A percentile compares a stretch with the other conserved stretches of the same genome.
Evolutionary conservation across 805 yeast genomes (phyloP).

Genomic region (Schwanniomyces pseudopolymorphus): DNA sequence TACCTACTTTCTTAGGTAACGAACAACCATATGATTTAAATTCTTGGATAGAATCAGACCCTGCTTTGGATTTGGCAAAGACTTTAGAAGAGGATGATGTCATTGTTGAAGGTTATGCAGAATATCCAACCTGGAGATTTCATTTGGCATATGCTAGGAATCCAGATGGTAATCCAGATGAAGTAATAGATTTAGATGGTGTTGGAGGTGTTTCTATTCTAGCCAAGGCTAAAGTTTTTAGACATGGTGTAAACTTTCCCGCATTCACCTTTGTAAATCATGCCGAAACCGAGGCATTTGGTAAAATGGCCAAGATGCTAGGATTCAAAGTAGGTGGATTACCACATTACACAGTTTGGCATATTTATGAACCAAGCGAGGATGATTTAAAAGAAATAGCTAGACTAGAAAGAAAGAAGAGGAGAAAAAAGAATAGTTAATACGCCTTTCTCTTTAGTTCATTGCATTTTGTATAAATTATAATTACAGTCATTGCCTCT

Average conservation of each 20-base stretch:
- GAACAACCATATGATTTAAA: conserved; percentile 96
- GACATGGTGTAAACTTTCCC: conserved; percentile 81
- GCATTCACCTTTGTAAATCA: conserved; percentile 82
- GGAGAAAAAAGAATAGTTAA: conserved; percentile 35
- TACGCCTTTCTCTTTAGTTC: background rate
- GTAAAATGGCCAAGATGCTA: conserved; percentile 75
- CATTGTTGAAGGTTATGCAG: conserved; percentile 85
- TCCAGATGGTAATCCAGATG: conserved; percentile 56
- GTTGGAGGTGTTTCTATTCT: conserved; percentile 85
- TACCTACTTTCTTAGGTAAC: conserved; percentile 85
- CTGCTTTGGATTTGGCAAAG: conserved; percentile 66
- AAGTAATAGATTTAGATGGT: conserved; percentile 74
- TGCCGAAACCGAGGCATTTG: conserved; percentile 88
- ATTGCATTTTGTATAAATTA: conserved; percentile 2
- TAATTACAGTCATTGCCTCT: background rate
- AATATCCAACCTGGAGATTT: conserved; percentile 82
- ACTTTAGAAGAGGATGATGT: conserved; percentile 76
- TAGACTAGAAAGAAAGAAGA: conserved; percentile 62
- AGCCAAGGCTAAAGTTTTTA: conserved; percentile 70
- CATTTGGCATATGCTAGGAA: conserved; percentile 75
- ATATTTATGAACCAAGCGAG: conserved; percentile 85
- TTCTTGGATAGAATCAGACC: conserved; percentile 90
- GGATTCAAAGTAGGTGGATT: conserved; percentile 84
- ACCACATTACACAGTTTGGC: conserved; percentile 91
- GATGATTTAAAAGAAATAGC: conserved; percentile 76